Percentiles rank a stretch among this genome's conserved stretches.
Conservation (phyloP, 768 basidiomycete species). For the Melanogaster broomeanus region DNA sequence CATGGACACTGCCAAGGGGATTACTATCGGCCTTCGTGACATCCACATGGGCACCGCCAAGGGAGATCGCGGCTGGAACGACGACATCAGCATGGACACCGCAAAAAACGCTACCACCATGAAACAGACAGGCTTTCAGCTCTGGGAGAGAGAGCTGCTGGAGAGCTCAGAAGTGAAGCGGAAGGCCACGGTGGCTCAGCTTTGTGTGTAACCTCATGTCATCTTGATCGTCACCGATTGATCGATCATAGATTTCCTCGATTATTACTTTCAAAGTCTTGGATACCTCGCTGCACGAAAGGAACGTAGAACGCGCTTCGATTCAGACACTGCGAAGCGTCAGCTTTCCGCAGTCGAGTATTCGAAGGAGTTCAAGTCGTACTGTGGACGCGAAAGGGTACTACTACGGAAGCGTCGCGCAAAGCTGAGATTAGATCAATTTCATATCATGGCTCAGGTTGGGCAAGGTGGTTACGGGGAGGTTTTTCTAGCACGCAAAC, state of each 20-base stretch:
- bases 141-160: slow-evolving; percentile 86
- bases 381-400: slow-evolving; percentile 92
- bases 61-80: slow-evolving; percentile 40
- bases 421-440: slow-evolving; percentile 91
- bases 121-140: slow-evolving; percentile 52
- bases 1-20: slow-evolving; percentile 78
- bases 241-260: slow-evolving; percentile 75
- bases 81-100: slow-evolving; percentile 69
- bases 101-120: slow-evolving; percentile 44
- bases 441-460: slow-evolving; percentile 98
- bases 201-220: slow-evolving; percentile 60
- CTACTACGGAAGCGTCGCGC: slow-evolving; percentile 89
- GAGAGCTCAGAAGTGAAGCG: slow-evolving; percentile 87
- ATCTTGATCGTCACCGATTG: slow-evolving; percentile 10
- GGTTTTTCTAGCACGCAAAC: slow-evolving; percentile 93
- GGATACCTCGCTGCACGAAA: slow-evolving; percentile 88
- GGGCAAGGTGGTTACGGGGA: slow-evolving; percentile 99
- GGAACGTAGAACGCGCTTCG: slow-evolving; percentile 80
- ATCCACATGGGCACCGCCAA: slow-evolving; percentile 70
- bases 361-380: slow-evolving; percentile 84
- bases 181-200: slow-evolving; percentile 95
- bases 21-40: slow-evolving; percentile 47
- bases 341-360: slow-evolving; percentile 56
- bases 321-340: slow-evolving; percentile 76
- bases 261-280: slow-evolving; percentile 96